phyloP scores from a whole-genome alignment of 208 protist genomes.

The Wallacemonas rigidus region DNA sequence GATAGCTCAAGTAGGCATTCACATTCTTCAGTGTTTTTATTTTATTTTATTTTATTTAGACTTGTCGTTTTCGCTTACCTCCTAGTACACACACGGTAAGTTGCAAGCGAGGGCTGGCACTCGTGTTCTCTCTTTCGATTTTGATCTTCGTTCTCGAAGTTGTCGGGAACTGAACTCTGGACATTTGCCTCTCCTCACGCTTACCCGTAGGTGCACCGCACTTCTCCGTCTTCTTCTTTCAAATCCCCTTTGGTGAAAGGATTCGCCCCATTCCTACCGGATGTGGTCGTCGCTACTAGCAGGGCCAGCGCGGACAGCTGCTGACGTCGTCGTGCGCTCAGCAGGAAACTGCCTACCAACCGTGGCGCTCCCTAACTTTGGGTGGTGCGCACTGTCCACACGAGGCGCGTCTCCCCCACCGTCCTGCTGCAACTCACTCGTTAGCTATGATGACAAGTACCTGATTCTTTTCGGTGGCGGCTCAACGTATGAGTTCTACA shows the following conservation, averaged over 20 bases:
- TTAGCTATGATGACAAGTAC: conserved; percentile 72
- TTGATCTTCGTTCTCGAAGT: no score
- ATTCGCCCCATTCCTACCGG: neutral
- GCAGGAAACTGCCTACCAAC: neutral
- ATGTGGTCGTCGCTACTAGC: neutral
- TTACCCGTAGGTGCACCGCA: no score
- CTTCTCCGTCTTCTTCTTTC: neutral
- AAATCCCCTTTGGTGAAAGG: neutral
- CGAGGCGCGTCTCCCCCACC: conserved; percentile 39
- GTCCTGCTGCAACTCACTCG: conserved; percentile 74
- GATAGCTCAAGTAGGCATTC: no score
- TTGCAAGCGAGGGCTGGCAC: no score
- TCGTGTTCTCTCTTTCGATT: no score
- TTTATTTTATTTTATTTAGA: no score
- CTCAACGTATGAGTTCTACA: conserved; percentile 39
- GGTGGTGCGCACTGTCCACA: conserved; percentile 20
- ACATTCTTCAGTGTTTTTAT: no score
- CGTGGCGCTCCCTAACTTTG: conserved; percentile 12
- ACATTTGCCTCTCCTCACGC: no score
- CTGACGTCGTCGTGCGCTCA: conserved; percentile 7
- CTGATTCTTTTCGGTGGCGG: conserved; percentile 83
- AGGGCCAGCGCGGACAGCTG: conserved; percentile 5
- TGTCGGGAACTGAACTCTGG: no score
- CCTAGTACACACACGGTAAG: no score
- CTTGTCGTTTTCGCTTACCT: no score